Evolutionary conservation across 352 stramenopile genomes (phyloP).

Genomic region (Globisporangium carolinianum): DNA sequence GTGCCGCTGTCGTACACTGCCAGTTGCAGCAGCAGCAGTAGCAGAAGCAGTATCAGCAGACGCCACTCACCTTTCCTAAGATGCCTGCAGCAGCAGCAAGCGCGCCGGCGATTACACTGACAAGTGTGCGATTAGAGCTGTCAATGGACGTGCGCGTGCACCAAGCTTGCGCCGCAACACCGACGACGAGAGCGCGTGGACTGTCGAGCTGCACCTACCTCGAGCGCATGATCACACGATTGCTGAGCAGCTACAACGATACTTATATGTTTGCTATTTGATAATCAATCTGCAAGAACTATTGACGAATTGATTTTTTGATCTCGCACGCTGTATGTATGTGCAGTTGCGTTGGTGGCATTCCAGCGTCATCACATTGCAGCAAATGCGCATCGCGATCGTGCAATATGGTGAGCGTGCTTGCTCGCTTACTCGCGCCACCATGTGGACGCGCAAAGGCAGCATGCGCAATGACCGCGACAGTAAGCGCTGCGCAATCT

Average conservation of each 20-base stretch:
- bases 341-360: no score
- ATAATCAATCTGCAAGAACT: no score
- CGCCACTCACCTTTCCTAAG: constrained; percentile 35
- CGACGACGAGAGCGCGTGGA: not conserved
- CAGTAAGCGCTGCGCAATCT: not conserved
- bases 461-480: not conserved
- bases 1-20: not conserved
- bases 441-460: no score
- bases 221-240: not conserved
- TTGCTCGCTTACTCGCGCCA: no score
- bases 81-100: constrained; percentile 49
- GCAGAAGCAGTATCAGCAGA: not conserved
- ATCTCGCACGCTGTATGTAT: no score
- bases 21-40: not conserved
- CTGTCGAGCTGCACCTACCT: not conserved
- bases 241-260: no score
- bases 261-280: no score
- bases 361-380: no score
- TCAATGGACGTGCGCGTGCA: not conserved
- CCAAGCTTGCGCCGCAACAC: not conserved
- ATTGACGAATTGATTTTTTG: no score
- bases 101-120: constrained; percentile 46
- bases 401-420: constrained; percentile 64
- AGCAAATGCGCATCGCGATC: constrained; percentile 58
- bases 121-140: not conserved